Conservation (phyloP, 2,329 filamentous ascomycete genomes). For the Trichoderma lentiforme region DNA sequence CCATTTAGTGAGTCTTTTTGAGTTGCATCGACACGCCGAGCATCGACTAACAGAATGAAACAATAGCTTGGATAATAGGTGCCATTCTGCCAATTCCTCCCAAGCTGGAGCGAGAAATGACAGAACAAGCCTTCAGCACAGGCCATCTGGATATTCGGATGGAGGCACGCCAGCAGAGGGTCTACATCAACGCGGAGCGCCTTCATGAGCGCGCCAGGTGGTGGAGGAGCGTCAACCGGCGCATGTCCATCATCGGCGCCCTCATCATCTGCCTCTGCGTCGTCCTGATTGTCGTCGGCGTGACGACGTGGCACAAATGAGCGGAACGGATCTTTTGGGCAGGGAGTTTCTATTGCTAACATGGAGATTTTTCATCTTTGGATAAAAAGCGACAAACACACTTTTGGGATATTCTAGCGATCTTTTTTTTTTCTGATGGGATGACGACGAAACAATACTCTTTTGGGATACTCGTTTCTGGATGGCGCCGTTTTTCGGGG, state of each 20-base stretch:
- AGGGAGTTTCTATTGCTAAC: not conserved
- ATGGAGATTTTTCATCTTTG: not conserved
- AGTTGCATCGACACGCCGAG: accelerated
- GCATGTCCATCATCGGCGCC: constrained; percentile 55
- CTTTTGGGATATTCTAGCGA: not conserved
- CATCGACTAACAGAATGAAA: constrained; percentile 18
- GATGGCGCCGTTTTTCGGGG: not conserved
- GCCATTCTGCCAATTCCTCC: constrained; percentile 69
- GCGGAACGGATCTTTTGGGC: not conserved
- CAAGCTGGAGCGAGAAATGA: constrained; percentile 50
- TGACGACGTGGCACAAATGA: constrained; percentile 43
- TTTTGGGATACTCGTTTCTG: not conserved
- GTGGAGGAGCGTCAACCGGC: constrained; percentile 59
- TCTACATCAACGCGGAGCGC: constrained; percentile 41
- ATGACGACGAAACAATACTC: not conserved
- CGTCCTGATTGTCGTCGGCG: constrained; percentile 50
- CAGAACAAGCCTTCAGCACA: constrained; percentile 44
- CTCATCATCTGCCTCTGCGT: constrained; percentile 51
- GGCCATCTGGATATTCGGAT: constrained; percentile 39
- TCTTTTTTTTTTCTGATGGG: constrained; percentile 4
- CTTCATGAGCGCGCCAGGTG: constrained; percentile 53
- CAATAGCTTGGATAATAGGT: constrained; percentile 74
- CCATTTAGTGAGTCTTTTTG: constrained; percentile 59
- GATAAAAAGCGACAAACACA: not conserved
- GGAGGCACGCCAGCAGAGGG: constrained; percentile 33